Evolutionary conservation across 495 filamentous ascomycete species (phyloP), one percentile per base, ranked within the genome.

Genomic region (Trichoderma gamsii): DNA sequence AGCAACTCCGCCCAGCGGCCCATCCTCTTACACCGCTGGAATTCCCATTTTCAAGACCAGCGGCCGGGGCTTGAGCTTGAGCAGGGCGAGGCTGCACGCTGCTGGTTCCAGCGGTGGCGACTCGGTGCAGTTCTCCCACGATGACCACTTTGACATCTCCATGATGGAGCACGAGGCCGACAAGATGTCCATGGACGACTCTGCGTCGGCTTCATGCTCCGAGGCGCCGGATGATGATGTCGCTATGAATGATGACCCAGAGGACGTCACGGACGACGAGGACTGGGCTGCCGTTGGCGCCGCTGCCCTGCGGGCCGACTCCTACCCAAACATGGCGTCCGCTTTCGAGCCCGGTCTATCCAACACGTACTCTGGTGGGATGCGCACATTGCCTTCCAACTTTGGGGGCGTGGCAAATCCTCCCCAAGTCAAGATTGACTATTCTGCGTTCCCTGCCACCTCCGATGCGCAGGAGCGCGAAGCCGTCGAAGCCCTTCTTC

Each of bases 251-350:
- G 82, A 85, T 72, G 86, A 90, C 74, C 87, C 91, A 67, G 89
- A 90, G 71, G 92, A 96, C 74, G 84, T 88, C 66, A 98, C 95
- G n/a, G 95, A 99, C 77, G 92, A 97, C 71, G 95, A 99, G 76
- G 94, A 99, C 79, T 97, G 93, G 93, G 92, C 92, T 25, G 87
- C 89, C 67, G 92, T 97, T 63, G 94, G 93, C 35, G 91, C 93
- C 25, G 92, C 88, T 25, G 89, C 92, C 61, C 84, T 97, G 69
- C 88, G 94, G 66, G 88, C 90, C 52, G 86, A 84, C 16, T 92
- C 89, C 52, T 84, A 89, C 72, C 78, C 79, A 16, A 76, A 67
- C 66, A 74, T 71, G 64, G 72, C 69, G 7, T 72, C 74, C 44
- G 75, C 71, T 23, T 15, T 64, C 7, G 44, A 43, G 44, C 27